These are phyloP conservation scores for Mucor mucedo DNA, from an alignment of 371 early-diverging fungal genomes.

Conservation along the genomic window DNA sequence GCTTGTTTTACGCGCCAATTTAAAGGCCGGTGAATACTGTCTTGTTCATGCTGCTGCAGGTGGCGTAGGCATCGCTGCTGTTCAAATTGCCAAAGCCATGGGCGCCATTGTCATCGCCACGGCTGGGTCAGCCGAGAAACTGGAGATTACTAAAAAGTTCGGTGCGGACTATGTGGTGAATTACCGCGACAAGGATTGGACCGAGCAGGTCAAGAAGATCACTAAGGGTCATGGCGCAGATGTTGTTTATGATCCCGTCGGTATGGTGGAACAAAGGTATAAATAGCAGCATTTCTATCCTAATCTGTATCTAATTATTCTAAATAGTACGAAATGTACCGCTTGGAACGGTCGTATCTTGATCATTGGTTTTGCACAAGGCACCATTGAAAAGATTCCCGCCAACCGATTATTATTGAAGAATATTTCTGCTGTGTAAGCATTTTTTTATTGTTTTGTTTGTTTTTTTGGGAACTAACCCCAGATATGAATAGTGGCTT, in stretches of 20 bases:
- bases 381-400: slow-evolving; percentile 81
- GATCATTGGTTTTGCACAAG: slow-evolving; percentile 88
- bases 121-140: slow-evolving; percentile 76
- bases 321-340: slow-evolving; percentile 65
- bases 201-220: slow-evolving; percentile 70
- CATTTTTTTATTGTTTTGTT: background rate
- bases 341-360: slow-evolving; percentile 88
- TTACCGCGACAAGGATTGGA: slow-evolving; percentile 82
- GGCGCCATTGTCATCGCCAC: slow-evolving; percentile 91
- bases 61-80: slow-evolving; percentile 73
- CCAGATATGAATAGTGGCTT: slow-evolving; percentile 34
- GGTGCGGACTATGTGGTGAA: slow-evolving; percentile 85
- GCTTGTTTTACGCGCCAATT: slow-evolving; percentile 70
- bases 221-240: slow-evolving; percentile 76
- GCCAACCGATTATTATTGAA: slow-evolving; percentile 85
- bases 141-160: slow-evolving; percentile 64
- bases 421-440: slow-evolving; percentile 69
- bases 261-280: slow-evolving; percentile 69
- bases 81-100: slow-evolving; percentile 71
- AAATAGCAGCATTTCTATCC: background rate
- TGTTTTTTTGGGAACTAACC: background rate
- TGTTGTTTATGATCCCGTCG: slow-evolving; percentile 83
- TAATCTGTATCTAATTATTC: too few species aligned
- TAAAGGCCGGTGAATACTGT: slow-evolving; percentile 69
- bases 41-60: slow-evolving; percentile 87